Evolutionary conservation across 805 yeast species (phyloP), one percentile per base, ranked within the genome.

Genomic region (Isabelozyma gotoi): DNA sequence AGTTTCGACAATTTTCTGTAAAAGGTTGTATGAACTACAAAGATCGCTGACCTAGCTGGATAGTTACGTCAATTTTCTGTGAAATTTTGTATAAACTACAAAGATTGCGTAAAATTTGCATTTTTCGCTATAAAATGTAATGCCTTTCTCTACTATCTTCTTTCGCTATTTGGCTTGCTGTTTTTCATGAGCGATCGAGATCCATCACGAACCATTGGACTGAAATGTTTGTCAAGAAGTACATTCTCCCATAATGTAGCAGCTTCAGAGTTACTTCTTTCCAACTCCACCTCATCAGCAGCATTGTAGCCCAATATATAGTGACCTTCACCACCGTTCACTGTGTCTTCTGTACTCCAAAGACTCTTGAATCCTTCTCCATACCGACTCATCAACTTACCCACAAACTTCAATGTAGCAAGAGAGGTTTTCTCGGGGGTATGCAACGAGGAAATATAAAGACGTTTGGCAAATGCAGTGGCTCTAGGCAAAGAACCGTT

Each of bases 201-300:
- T 12, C 89, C 91, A 53, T 83, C 84, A 17, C 82, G 76, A n/a
- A 91, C 88, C 44, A 78, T 66, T 2, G 96, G 96, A 47, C 89
- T 80, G 59, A 88, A 94, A 63, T 94, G 98, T 48, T 82, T 80
- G 44, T 84, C 85, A 44, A 94, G 68, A 33, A 92, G 64, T 5
- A 83, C 83, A 41, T 82, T 80, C 58, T 94, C 99, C 96, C 96
- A 94, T 29, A 92, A 66, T 0, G 90, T 85, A 1, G 97, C 95
- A 14, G 92, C 94, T 35, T 85, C 92, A 2, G 96, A 78, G 57
- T 94, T 91, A 52, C 87, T 72, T 59, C 92, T 80, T 51, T 85
- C 88, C 8, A 88, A 80, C 37, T 79, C 82, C 6, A 71, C 68
- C 41, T 67, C 72, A 40, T 60, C 49, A 33, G 54, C 59, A 41